Evolutionary conservation across 1,284 basidiomycete genomes (phyloP), one percentile per base, ranked within the genome.

Genomic region (Pseudomicrostroma phylloplanum): DNA sequence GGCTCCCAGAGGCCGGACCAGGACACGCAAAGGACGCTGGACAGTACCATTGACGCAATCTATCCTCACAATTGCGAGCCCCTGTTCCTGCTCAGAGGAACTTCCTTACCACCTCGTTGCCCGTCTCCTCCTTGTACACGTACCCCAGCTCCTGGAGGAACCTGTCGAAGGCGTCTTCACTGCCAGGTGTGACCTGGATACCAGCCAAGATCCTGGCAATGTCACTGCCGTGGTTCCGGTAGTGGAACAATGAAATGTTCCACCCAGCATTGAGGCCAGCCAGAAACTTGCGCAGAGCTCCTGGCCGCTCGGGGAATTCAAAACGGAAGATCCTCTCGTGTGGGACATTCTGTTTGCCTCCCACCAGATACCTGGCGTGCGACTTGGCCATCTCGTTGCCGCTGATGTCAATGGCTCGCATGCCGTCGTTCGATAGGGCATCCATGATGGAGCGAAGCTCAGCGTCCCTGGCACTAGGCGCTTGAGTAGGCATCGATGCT

Each of bases 171-270:
- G 85, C 83, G 11, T 82, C 81, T 49, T 83, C 80, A 46, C 90
- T 88, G 53, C 81, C 80, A 19, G 58, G 59, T n/a, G 40, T 23
- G 83, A 97, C 92, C 79, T 97, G 93, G 58, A 98, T 88, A 0
- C 92, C 96, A 1, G 92, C 90, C 53, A 98, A 62, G 11, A 79
- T 68, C 55, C 72, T 74, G 48, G 68, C 74, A 4, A 76, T 65
- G 55, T 79, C 92, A 9, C 68, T 66, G 39, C 94, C 94, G 71
- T 98, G 93, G 79, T 96, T 96, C 63, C 94, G 85, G 81, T 98
- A 98, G 80, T 98, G 96, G 83, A 97, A 98, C 65, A 98, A 80
- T 0, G 91, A 89, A 59, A 98, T 91, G 80, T 96, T 97, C 92
- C 93, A 97, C 15, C 87, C 88, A 36, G 85, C 83, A 57, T 89